Base-by-base conservation (phyloP, 768 basidiomycete genomes). In the Boletus rufocinnamomeus region DNA sequence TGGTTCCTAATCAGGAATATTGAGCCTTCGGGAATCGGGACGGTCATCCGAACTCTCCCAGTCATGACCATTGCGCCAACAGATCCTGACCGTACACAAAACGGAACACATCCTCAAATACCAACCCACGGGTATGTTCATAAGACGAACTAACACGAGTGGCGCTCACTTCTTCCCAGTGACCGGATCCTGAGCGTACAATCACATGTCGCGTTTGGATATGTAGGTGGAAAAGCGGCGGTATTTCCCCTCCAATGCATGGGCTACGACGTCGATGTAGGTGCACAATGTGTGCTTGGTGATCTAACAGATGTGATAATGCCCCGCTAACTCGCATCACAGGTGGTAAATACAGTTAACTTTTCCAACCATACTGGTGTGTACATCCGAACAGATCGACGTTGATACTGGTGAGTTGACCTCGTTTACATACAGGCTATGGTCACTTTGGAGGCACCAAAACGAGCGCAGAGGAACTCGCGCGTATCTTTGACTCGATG, bases 221-320 rank as follows among this genome's bases (percentile, higher is more conserved):
- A 96, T 67, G 96, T 95, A 8, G 96, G 95, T 57, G 87, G 87
- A 28, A 91, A 90, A 70, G 88, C 88, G 10, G 88, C 89, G 0
- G 82, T 85, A 6, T 90, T 89, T 65, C 87, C 88, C 1, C 84
- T 85, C 63, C 96, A 84, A 79, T 92, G 80, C 60, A 83, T 98
- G 46, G 96, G 94, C 13, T 98, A 89, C 74, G 94, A 99, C 64
- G 95, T 98, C 46, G 97, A 99, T 78, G 93, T 93, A 72, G 74
- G 83, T 75, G 51, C 37, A 53, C n/a, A 27, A 25, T 21, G 19
- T n/a, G 19, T 32, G 19, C 52, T 21, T 48, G 47, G 10, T 48
- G 35, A 41, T 32, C 46, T 48, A 34, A 46, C 30, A 10, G 23
- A 32, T 25, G 8, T 28, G 2, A 21, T 30, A 27, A 48, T 47